These are phyloP conservation scores for Termitomyces sp. DNA, from an alignment of 768 basidiomycete genomes.

Conservation along the genomic window DNA sequence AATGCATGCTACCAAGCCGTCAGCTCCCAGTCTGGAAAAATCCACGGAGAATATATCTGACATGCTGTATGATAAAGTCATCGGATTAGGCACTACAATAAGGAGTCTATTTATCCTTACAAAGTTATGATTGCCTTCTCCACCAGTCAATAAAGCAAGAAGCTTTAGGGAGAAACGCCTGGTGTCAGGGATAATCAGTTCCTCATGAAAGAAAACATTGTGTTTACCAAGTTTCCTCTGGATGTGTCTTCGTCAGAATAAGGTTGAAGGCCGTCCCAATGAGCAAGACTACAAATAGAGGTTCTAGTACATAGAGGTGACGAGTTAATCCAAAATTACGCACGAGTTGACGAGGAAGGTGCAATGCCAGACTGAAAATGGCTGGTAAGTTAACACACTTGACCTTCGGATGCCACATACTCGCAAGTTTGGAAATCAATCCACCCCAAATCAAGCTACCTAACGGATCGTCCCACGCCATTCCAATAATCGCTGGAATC, in stretches of 20 bases:
- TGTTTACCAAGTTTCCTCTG: constrained; percentile 57
- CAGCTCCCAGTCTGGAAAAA: constrained; percentile 12
- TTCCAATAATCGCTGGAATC: constrained; percentile 50
- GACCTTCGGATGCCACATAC: constrained; percentile 27
- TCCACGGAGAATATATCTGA: background rate
- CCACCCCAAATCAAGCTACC: constrained; percentile 72
- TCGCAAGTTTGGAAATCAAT: constrained; percentile 53
- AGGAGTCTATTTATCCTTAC: background rate
- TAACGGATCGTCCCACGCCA: constrained; percentile 53
- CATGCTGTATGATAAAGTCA: background rate
- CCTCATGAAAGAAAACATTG: background rate
- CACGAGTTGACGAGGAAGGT: constrained; percentile 71
- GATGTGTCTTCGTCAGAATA: constrained; percentile 81
- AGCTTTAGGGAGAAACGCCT: background rate
- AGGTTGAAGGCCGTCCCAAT: constrained; percentile 77
- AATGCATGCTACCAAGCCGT: constrained; percentile 53
- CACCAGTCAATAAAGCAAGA: background rate
- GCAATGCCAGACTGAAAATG: constrained; percentile 56
- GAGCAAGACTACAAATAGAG: constrained; percentile 47
- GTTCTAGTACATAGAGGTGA: background rate
- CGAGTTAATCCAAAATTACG: constrained; percentile 14
- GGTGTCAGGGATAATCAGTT: background rate
- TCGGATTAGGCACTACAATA: background rate
- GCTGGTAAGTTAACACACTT: background rate
- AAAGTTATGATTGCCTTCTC: constrained; percentile 2